Evolutionary conservation across 495 filamentous ascomycete species (phyloP).

Genomic region (Daldinia decipiens): DNA sequence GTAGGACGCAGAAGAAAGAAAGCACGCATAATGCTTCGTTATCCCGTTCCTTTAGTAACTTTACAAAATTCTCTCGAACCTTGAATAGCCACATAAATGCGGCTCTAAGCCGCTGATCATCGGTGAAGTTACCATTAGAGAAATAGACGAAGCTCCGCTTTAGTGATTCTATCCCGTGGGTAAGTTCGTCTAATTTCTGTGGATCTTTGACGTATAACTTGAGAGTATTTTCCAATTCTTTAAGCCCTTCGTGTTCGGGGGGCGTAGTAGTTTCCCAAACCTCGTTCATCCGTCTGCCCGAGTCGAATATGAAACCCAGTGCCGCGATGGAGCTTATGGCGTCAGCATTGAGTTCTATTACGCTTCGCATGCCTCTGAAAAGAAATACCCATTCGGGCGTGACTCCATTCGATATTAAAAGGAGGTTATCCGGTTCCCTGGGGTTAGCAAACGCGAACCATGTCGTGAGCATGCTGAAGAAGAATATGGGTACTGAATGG

Average conservation of each 20-base stretch:
- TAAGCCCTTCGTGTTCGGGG: slow-evolving; percentile 40
- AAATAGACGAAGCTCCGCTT: slow-evolving; percentile 37
- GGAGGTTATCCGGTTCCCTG: slow-evolving; percentile 52
- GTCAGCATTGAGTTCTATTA: slow-evolving; percentile 47
- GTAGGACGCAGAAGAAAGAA: slow-evolving; percentile 54
- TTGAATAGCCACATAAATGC: slow-evolving; percentile 56
- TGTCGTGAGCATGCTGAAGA: slow-evolving; percentile 62
- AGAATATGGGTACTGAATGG: slow-evolving; percentile 63
- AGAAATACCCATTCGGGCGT: slow-evolving; percentile 56
- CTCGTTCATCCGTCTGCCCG: slow-evolving; percentile 34
- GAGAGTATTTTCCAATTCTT: slow-evolving; percentile 38
- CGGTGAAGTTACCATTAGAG: slow-evolving; percentile 17
- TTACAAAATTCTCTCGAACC: slow-evolving; percentile 46
- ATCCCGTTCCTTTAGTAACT: slow-evolving; percentile 47
- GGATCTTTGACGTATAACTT: slow-evolving; percentile 26
- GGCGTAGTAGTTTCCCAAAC: slow-evolving; percentile 27
- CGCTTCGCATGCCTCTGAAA: slow-evolving; percentile 52
- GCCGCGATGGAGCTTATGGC: slow-evolving; percentile 36
- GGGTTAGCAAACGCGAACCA: slow-evolving; percentile 62
- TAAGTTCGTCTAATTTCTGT: slow-evolving; percentile 29
- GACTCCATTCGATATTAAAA: slow-evolving; percentile 52
- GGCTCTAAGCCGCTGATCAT: slow-evolving; percentile 45
- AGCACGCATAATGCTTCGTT: slow-evolving; percentile 55
- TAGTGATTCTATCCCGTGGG: slow-evolving; percentile 35
- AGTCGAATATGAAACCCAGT: slow-evolving; percentile 48